Base-by-base conservation (phyloP, 2,329 filamentous ascomycete species). In the Fusarium heterosporum region DNA sequence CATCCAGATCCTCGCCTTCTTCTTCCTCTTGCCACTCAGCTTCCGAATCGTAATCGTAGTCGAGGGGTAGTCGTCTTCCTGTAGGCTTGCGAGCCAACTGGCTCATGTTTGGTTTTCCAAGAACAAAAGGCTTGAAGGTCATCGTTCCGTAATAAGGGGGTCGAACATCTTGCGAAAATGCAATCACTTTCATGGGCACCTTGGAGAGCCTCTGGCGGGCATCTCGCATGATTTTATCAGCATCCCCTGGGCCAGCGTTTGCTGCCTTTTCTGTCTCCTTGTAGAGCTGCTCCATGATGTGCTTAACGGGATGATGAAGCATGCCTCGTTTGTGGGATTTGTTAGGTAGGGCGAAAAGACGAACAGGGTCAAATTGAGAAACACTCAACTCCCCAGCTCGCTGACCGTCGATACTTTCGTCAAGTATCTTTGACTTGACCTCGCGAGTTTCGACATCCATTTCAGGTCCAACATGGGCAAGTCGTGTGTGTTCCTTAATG, bases 31-130 rank as follows among this genome's bases (percentile, higher is more conserved):
- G 90, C 92, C 92, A 96, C 75, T 96, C 93, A 8, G 87, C 91
- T 76, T 96, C 92, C 4, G 92, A 95, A 73, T 96, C 92, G 74
- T 95, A 93, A 66, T 93, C 92, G 75, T 96, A 96, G 70, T 93
- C 84, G 6, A 91, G 84, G 7, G 89, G 86, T 2, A 93, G 79
- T n/a, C 82, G 78, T 62, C 84, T 76, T 69, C 81, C 76, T 72
- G 83, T 69, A 62, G 92, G 81, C 75, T 87, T 79, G 72, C 86
- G 75, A 60, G 86, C 85, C 8, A 89, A 75, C 45, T 77, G 81
- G 6, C 74, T 73, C 63, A 89, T 81, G 29, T 85, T 84, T 2
- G 82, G 74, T 16, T 70, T 70, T 2, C 79, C 83, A 41, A 78
- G 78, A 48, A 74, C 82, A 64, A 73, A 78, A 14, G 87, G 85